Evolutionary conservation across 2,329 filamentous ascomycete genomes (phyloP), one percentile per base, ranked within the genome.

Genomic region (Elsinoe australis): DNA sequence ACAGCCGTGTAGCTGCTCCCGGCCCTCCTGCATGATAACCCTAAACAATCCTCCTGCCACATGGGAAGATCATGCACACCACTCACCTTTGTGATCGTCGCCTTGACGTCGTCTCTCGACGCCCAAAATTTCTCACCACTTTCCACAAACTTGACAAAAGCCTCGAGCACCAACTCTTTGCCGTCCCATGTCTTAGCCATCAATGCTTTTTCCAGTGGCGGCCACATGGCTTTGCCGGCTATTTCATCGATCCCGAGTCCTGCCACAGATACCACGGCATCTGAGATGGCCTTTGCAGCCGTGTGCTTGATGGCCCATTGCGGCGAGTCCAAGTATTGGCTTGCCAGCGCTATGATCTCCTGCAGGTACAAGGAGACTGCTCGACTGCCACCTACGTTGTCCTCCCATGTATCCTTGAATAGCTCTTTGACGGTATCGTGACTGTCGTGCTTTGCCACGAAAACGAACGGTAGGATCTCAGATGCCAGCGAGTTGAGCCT

Each of bases 221-320:
- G 86, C 90, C 90, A 98, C 17, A 95, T 71, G 12, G 70, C 68
- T 55, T 74, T 71, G 14, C 85, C 71, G 32, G 81, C 79, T 2
- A 71, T 60, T 14, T 75, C 71, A 24, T 53, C 52, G 47, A 87
- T 78, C 0, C 76, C 78, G 46, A 61, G 62, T 54, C 54, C 54
- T 18, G 62, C 59, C 19, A 89, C 75, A 1, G 83, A 80, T 15
- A 73, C 73, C 9, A 87, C 75, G 49, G 83, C 79, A 36, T 85
- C 83, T 1, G 87, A 87, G 7, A 90, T 77, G 0, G 88, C 79
- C 51, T 92, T 79, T 5, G 89, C 87, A 6, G 85, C 85, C 0
- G 87, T 86, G 58, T 96, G 90, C 64, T 94, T 92, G 49, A 96
- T 77, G 2, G 82, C 81, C 92, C 92, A 98, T 58, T 87, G 85